These are phyloP conservation scores for Monosporascus sp. DNA, from an alignment of 2,329 filamentous ascomycete genomes.

Conservation along the genomic window DNA sequence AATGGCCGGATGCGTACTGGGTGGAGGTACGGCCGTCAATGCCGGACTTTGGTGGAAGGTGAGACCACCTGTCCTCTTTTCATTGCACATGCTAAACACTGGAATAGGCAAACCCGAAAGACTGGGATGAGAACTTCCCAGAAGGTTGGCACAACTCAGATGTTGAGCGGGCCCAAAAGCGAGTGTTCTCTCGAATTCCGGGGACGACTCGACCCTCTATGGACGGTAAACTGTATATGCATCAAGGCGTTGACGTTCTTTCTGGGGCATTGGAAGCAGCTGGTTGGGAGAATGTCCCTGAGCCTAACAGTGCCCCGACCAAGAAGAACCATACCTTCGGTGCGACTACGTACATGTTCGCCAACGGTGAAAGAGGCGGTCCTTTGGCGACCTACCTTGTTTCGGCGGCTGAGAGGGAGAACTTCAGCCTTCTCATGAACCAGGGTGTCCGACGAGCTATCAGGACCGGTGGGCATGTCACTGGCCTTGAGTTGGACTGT, in stretches of 20 bases:
- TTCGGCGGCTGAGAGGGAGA: conserved; percentile 50
- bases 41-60: conserved; percentile 64
- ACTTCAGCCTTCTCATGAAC: conserved; percentile 65
- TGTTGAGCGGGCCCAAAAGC: conserved; percentile 51
- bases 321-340: conserved; percentile 62
- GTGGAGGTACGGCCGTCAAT: conserved; percentile 63
- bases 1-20: conserved; percentile 69
- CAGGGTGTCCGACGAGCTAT: conserved; percentile 63
- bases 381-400: conserved; percentile 68
- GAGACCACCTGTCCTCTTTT: conserved; percentile 2
- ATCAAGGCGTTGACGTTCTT: conserved; percentile 59
- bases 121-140: conserved; percentile 71
- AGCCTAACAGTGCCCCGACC: conserved; percentile 50
- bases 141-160: conserved; percentile 63
- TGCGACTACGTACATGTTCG: conserved; percentile 63
- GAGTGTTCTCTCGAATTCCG: conserved; percentile 62
- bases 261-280: conserved; percentile 50
- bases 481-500: conserved; percentile 62
- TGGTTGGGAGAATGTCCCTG: conserved; percentile 58
- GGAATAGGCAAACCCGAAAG: conserved; percentile 51
- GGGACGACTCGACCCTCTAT: conserved; percentile 61
- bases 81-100: neutral
- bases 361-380: conserved; percentile 59
- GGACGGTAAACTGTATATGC: conserved; percentile 61
- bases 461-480: conserved; percentile 55